Conservation (phyloP, 495 filamentous ascomycete genomes). For the Durotheca rogersii region DNA sequence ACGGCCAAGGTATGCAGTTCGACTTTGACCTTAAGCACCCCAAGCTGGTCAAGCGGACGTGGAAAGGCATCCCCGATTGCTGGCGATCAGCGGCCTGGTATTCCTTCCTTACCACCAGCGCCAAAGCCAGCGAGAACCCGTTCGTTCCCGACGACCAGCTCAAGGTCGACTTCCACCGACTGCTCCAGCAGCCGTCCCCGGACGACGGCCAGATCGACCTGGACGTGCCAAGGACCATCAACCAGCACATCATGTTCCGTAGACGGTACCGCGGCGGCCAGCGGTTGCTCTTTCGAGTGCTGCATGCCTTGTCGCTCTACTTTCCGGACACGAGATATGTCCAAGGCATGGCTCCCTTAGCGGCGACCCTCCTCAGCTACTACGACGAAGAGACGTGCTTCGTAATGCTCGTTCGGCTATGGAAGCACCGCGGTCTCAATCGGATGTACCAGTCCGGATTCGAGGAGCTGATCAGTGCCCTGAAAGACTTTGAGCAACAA, state of each 20-base stretch:
- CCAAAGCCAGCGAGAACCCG: slow-evolving; percentile 60
- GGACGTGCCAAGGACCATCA: slow-evolving; percentile 94
- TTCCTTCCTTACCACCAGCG: slow-evolving; percentile 83
- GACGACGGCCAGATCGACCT: slow-evolving; percentile 98
- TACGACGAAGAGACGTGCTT: slow-evolving; percentile 95
- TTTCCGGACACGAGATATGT: slow-evolving; percentile 94
- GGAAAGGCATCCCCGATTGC: slow-evolving; percentile 97
- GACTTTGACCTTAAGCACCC: slow-evolving; percentile 82
- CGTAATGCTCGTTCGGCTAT: slow-evolving; percentile 90
- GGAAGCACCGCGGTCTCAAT: slow-evolving; percentile 84
- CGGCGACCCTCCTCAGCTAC: slow-evolving; percentile 91
- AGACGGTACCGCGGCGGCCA: slow-evolving; percentile 88
- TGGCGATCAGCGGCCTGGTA: slow-evolving; percentile 96
- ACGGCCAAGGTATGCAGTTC: slow-evolving; percentile 83
- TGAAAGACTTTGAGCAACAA: slow-evolving; percentile 82
- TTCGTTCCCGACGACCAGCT: slow-evolving; percentile 67
- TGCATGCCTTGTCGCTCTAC: slow-evolving; percentile 88
- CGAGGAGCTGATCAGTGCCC: slow-evolving; percentile 79
- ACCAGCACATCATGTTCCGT: slow-evolving; percentile 96
- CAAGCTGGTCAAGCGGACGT: slow-evolving; percentile 86
- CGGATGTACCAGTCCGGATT: slow-evolving; percentile 83
- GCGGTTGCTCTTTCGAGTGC: slow-evolving; percentile 85
- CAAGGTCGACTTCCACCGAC: slow-evolving; percentile 64
- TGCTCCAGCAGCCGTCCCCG: slow-evolving; percentile 69
- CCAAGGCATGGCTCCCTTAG: slow-evolving; percentile 94